Conservation (phyloP, 352 stramenopile species). For the Blastocystis sp. region DNA sequence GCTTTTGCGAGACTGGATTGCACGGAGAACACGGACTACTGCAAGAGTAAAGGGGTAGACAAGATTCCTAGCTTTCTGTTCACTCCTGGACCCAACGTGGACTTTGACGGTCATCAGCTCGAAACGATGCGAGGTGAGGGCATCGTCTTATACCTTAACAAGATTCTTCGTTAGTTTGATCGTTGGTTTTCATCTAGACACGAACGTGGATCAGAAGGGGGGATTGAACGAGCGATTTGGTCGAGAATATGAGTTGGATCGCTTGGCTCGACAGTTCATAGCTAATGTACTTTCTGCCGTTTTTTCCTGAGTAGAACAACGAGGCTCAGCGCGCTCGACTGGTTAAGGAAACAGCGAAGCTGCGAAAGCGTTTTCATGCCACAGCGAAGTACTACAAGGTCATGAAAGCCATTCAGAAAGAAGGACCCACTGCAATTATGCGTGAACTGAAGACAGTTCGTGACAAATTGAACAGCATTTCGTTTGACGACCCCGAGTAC, state of each 20-base stretch:
- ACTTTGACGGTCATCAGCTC: conserved; percentile 42
- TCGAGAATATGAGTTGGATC: conserved; percentile 8
- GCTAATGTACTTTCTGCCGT: background rate
- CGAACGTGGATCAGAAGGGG: conserved; percentile 9
- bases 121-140: conserved; percentile 44
- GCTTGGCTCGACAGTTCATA: conserved; percentile 22
- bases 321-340: background rate
- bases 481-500: background rate
- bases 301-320: conserved; percentile 3
- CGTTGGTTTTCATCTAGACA: background rate
- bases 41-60: background rate
- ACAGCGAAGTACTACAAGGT: conserved; percentile 59
- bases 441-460: background rate
- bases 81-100: background rate
- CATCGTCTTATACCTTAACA: conserved; percentile 42
- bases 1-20: background rate
- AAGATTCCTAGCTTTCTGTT: conserved; percentile 16
- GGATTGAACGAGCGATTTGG: conserved; percentile 47
- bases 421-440: background rate
- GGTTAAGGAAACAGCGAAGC: conserved; percentile 27
- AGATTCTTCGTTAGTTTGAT: background rate
- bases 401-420: conserved; percentile 37
- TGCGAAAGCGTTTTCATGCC: background rate
- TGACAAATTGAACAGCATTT: background rate
- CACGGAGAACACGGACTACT: background rate